Conservation (phyloP, 164 flowering plant species). For the Brasenia schreberi region DNA sequence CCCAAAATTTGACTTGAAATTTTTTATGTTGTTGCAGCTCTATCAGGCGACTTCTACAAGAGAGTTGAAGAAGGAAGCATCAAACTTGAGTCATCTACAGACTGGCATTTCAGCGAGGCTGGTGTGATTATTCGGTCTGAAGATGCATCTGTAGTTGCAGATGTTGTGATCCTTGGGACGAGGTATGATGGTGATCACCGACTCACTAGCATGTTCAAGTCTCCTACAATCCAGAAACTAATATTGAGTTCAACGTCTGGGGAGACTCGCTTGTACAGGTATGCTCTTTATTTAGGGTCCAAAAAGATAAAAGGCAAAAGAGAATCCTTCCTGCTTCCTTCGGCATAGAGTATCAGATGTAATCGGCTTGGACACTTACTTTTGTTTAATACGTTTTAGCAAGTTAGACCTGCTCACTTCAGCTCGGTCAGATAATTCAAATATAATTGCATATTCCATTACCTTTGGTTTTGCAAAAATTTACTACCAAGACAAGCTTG, state of each 20-base stretch:
- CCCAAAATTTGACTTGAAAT: too few relatives aligned
- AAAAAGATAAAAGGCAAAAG: too few relatives aligned
- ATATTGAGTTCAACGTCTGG: constrained; percentile 19
- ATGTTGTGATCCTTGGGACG: constrained; percentile 51
- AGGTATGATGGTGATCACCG: constrained; percentile 45
- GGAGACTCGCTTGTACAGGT: constrained; percentile 46
- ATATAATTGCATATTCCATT: background rate
- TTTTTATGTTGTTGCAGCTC: too few relatives aligned
- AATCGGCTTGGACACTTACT: background rate
- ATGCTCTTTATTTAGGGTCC: background rate
- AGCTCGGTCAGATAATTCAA: too few relatives aligned
- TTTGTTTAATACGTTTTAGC: too few relatives aligned
- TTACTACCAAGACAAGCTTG: too few relatives aligned
- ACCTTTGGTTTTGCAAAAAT: too few relatives aligned
- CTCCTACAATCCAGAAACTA: constrained; percentile 20
- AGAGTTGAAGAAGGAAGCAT: too few relatives aligned
- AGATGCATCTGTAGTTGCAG: constrained; percentile 19
- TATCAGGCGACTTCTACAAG: too few relatives aligned
- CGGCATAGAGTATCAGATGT: background rate
- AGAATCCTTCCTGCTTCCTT: background rate
- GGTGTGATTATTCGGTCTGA: constrained; percentile 37
- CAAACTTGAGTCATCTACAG: too few relatives aligned
- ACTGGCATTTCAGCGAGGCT: constrained; percentile 23
- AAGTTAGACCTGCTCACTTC: too few relatives aligned
- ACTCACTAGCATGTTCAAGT: constrained; percentile 36